These are phyloP conservation scores for Nematocida sp. DNA, from an alignment of 371 early-diverging fungal species.

Conservation along the genomic window DNA sequence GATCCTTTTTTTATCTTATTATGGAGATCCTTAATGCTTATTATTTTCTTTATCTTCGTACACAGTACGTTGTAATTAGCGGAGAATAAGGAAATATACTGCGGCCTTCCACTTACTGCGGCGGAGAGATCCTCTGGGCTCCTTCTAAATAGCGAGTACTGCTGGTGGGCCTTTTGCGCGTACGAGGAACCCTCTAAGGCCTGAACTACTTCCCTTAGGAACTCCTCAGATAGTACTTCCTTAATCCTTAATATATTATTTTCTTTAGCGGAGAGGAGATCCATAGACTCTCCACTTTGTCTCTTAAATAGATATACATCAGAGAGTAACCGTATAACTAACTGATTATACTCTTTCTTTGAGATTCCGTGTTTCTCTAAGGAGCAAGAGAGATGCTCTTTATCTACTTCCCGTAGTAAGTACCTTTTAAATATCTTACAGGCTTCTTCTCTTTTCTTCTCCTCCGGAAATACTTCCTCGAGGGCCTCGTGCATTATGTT, in stretches of 20 bases:
- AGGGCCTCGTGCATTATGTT: too few species aligned
- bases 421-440: background rate
- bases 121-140: slow-evolving; percentile 48
- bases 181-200: slow-evolving; percentile 25
- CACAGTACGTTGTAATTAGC: slow-evolving; percentile 47
- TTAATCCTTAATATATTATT: slow-evolving; percentile 16
- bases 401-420: background rate
- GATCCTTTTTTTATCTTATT: slow-evolving; percentile 48
- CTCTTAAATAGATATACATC: background rate
- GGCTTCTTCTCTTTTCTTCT: background rate
- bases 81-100: slow-evolving; percentile 47
- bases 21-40: slow-evolving; percentile 33
- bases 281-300: background rate
- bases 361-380: background rate
- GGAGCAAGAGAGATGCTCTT: background rate
- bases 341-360: background rate
- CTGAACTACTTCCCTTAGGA: slow-evolving; percentile 27
- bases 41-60: slow-evolving; percentile 40
- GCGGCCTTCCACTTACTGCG: slow-evolving; percentile 28
- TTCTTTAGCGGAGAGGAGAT: too few species aligned
- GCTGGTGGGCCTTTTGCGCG: slow-evolving; percentile 20
- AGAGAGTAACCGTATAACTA: background rate
- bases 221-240: slow-evolving; percentile 14
- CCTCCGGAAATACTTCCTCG: background rate
- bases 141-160: slow-evolving; percentile 42